Conservation (phyloP, 1,139 yeast species). For the Yamadazyma epiphylla region DNA sequence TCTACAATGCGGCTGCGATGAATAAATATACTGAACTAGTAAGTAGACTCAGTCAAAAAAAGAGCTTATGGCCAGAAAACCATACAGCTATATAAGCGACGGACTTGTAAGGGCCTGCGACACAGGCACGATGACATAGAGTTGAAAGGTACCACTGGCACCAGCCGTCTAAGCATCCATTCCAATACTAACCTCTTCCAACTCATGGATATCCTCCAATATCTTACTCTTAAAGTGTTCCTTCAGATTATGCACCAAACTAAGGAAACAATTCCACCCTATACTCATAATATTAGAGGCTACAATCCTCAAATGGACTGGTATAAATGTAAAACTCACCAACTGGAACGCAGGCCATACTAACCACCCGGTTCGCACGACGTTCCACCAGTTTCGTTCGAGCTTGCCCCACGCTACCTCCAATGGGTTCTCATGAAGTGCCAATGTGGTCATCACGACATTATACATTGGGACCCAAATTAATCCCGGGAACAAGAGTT, state of each 20-base stretch:
- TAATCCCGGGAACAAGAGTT: slow-evolving; percentile 29
- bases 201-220: slow-evolving; percentile 39
- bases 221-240: slow-evolving; percentile 43
- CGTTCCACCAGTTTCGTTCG: slow-evolving; percentile 40
- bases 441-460: slow-evolving; percentile 35
- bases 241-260: slow-evolving; percentile 39
- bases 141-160: too few species aligned
- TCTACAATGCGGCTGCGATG: too few species aligned
- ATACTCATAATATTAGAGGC: slow-evolving; percentile 39
- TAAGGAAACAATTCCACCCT: slow-evolving; percentile 45
- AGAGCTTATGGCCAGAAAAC: too few species aligned
- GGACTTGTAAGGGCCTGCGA: too few species aligned
- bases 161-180: too few species aligned
- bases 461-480: slow-evolving; percentile 47
- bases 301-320: slow-evolving; percentile 39
- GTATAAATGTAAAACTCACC: slow-evolving; percentile 34
- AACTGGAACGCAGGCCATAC: slow-evolving; percentile 46
- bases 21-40: too few species aligned
- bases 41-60: too few species aligned
- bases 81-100: too few species aligned
- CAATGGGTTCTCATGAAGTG: slow-evolving; percentile 35
- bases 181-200: slow-evolving; percentile 26
- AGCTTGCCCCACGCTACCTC: slow-evolving; percentile 31
- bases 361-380: slow-evolving; percentile 38
- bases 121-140: too few species aligned